Conservation (phyloP, 2,329 filamentous ascomycete species). For the Aspergillus niger region DNA sequence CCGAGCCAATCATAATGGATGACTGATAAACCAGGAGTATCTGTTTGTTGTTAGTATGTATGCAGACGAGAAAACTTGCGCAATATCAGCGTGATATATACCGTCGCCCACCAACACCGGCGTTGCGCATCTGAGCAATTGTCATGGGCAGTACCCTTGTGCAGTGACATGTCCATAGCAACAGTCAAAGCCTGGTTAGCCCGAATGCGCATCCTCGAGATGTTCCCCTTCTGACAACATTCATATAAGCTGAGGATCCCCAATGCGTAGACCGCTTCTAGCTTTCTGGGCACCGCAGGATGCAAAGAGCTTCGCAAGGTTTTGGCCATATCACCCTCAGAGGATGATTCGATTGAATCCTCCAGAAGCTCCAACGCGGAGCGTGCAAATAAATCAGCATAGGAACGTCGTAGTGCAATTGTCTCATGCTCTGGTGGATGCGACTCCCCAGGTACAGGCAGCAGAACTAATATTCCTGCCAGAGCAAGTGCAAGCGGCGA, state of each 20-base stretch:
- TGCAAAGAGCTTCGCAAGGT: slow-evolving; percentile 9
- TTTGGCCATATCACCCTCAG: not conserved
- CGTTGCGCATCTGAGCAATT: slow-evolving; percentile 22
- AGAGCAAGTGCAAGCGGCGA: slow-evolving; percentile 26
- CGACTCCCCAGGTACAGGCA: slow-evolving; percentile 17
- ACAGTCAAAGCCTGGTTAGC: slow-evolving; percentile 28
- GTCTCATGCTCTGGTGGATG: slow-evolving; percentile 9
- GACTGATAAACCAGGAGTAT: slow-evolving; percentile 23
- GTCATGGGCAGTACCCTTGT: slow-evolving; percentile 6
- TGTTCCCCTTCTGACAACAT: slow-evolving; percentile 27
- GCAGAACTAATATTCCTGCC: slow-evolving; percentile 24
- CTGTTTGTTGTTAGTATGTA: not conserved
- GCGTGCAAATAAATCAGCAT: slow-evolving; percentile 20
- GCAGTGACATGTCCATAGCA: slow-evolving; percentile 30
- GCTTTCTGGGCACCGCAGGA: slow-evolving; percentile 13
- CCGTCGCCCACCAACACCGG: slow-evolving; percentile 30
- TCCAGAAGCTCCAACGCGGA: not conserved
- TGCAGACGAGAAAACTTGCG: not conserved
- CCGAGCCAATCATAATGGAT: slow-evolving; percentile 17
- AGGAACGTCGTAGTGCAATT: slow-evolving; percentile 19
- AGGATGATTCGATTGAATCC: not conserved
- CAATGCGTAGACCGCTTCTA: slow-evolving; percentile 25
- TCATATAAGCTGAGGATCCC: slow-evolving; percentile 26
- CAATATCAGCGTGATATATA: slow-evolving; percentile 8
- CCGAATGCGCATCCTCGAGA: slow-evolving; percentile 25